Base-by-base conservation (phyloP, 192 early-diverging fungal species). In the Paraglomus brasilianum region DNA sequence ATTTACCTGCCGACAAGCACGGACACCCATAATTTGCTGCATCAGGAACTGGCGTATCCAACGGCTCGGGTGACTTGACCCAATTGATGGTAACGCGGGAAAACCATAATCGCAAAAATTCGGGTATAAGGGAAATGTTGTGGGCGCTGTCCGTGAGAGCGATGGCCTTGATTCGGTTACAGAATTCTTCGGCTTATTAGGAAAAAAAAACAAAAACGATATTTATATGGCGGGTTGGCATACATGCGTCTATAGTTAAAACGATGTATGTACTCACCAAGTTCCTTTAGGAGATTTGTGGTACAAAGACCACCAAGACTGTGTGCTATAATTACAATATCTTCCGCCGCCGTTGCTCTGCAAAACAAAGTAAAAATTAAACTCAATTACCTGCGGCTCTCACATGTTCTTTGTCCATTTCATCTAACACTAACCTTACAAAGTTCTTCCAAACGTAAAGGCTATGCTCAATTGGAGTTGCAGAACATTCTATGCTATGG, bases 391-490 rank as follows among this genome's bases (percentile, higher is more conserved):
- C n/a, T 22, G 55, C 14, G 19, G 53, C 22, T 50, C 69, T 59
- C 45, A 41, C 9, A 70, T 46, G 15, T 47, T 70, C 17, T 19
- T 15, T 70, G 11, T 47, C 13, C 5, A 9, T 14, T 63, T 5
- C 8, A 5, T 63, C n/a, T 4, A 17, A n/a, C 3, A 46, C 69
- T 17, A 49, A 64, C 74, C 8, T 75, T 50, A 75, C 50, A 44
- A 75, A 75, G 9, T 64, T 47, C 21, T 75, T 40, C 74, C 74
- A 75, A 4, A 75, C 69, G 41, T 75, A 75, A n/a, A 64, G 22
- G 47, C 57, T 51, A 30, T 75, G 74, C 11, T 50, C n/a, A 47
- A 51, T 55, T 19, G 70, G 56, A 10, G 74, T 48, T 65, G 71
- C 74, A 24, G 51, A 65, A 2, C 62, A 56, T 49, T 5, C 0